Conservation (phyloP, 495 filamentous ascomycete genomes). For the Podospora bellae-mahoneyi region DNA sequence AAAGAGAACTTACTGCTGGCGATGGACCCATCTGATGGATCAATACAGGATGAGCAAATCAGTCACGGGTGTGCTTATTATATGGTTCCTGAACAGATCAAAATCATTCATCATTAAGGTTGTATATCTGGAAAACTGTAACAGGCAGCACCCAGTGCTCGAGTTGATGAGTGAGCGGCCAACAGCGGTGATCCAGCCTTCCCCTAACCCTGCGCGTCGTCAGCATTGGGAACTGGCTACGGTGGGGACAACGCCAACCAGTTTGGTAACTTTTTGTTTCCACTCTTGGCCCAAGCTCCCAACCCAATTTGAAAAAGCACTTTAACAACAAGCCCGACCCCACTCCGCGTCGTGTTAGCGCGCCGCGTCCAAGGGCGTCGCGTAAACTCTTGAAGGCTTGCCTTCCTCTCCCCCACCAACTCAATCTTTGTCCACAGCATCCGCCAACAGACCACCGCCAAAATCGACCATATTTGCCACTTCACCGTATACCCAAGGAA, state of each 20-base stretch:
- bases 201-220: neutral
- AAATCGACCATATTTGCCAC: neutral
- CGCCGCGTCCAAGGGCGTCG: neutral
- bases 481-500: neutral
- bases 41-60: neutral
- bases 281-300: neutral
- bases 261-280: neutral
- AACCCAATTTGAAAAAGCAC: neutral
- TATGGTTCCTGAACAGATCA: neutral
- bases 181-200: neutral
- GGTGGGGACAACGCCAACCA: neutral
- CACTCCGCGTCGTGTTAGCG: neutral
- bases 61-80: neutral
- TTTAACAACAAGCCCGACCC: neutral
- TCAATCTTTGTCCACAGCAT: neutral
- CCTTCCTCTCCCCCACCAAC: neutral
- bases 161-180: neutral
- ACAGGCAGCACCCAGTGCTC: neutral
- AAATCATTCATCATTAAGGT: neutral
- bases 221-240: neutral
- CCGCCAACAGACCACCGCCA: neutral
- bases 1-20: slow-evolving; percentile 12
- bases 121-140: neutral
- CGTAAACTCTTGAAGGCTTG: neutral
- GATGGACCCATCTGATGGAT: slow-evolving; percentile 10